Percentiles rank a stretch among this genome's conserved stretches.
phyloP scores from a whole-genome alignment of 202 grass and related monocot species.

The Bolboschoenoplectus hybrid region DNA sequence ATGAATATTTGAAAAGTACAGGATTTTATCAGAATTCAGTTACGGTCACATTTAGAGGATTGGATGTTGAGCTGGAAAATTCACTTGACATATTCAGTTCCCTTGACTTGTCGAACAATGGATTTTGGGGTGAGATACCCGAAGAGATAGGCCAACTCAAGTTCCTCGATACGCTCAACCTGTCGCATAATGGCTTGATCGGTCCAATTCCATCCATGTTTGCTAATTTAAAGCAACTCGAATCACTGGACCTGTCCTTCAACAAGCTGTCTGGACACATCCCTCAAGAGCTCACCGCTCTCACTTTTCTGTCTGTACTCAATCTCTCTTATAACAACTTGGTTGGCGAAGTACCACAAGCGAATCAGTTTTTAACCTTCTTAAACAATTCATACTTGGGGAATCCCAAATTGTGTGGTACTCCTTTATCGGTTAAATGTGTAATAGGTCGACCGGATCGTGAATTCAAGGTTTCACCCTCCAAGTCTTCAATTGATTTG shows the following conservation, averaged over 20 bases:
- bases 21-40: constrained; percentile 21
- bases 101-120: constrained; percentile 53
- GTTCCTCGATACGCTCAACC: constrained; percentile 28
- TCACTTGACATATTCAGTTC: constrained; percentile 36
- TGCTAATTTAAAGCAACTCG: constrained; percentile 39
- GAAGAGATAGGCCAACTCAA: constrained; percentile 36
- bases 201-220: constrained; percentile 44
- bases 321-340: constrained; percentile 53
- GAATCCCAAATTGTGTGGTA: constrained; percentile 46
- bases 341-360: constrained; percentile 41
- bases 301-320: constrained; percentile 42
- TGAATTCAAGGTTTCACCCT: neutral
- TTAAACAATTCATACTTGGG: constrained; percentile 36
- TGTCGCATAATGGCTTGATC: constrained; percentile 45
- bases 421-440: constrained; percentile 40
- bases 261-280: constrained; percentile 53
- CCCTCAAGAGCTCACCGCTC: constrained; percentile 35
- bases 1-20: neutral
- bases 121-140: constrained; percentile 45
- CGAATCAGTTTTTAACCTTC: constrained; percentile 41
- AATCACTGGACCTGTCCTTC: constrained; percentile 54
- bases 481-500: neutral
- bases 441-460: neutral
- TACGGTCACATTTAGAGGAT: constrained; percentile 43
- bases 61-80: neutral